These are phyloP conservation scores for Musa balbisiana DNA, from an alignment of 202 grass and related monocot genomes.

Conservation along the genomic window DNA sequence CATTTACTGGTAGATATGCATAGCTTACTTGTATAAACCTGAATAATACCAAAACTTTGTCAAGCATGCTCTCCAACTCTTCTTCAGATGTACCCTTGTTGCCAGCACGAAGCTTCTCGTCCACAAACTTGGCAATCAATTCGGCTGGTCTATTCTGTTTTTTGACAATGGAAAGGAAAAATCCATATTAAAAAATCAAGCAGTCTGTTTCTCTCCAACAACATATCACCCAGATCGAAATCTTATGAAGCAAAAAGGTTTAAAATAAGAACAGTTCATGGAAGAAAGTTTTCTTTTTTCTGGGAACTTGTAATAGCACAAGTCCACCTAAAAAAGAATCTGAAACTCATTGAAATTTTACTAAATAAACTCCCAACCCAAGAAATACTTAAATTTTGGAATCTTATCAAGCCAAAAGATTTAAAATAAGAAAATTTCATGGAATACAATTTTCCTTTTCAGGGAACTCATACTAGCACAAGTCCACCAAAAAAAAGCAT, in stretches of 20 bases:
- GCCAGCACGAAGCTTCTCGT: slow-evolving; percentile 97
- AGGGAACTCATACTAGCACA: too few relatives aligned
- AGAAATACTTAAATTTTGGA: slow-evolving; percentile 4
- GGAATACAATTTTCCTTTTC: not conserved
- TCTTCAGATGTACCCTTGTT: slow-evolving; percentile 99
- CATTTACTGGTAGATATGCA: slow-evolving; percentile 12
- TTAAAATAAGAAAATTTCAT: not conserved
- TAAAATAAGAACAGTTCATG: too few relatives aligned
- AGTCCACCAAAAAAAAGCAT: too few relatives aligned
- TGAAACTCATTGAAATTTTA: too few relatives aligned
- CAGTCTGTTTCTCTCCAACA: not conserved
- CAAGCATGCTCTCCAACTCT: slow-evolving; percentile 95
- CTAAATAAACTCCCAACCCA: not conserved
- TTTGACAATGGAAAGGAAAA: slow-evolving; percentile 14
- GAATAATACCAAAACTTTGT: slow-evolving; percentile 97
- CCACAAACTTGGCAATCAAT: slow-evolving; percentile 98
- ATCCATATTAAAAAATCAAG: not conserved
- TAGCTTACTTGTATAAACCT: slow-evolving; percentile 96
- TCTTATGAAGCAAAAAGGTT: too few relatives aligned
- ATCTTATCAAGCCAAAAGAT: slow-evolving; percentile 2
- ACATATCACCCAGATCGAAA: too few relatives aligned
- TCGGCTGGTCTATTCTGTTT: slow-evolving; percentile 94
- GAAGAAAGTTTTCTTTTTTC: too few relatives aligned
- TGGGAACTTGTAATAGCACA: too few relatives aligned
- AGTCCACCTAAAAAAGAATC: too few relatives aligned